Evolutionary conservation across 2,329 filamentous ascomycete species (phyloP).

Genomic region (Talaromyces sp.): DNA sequence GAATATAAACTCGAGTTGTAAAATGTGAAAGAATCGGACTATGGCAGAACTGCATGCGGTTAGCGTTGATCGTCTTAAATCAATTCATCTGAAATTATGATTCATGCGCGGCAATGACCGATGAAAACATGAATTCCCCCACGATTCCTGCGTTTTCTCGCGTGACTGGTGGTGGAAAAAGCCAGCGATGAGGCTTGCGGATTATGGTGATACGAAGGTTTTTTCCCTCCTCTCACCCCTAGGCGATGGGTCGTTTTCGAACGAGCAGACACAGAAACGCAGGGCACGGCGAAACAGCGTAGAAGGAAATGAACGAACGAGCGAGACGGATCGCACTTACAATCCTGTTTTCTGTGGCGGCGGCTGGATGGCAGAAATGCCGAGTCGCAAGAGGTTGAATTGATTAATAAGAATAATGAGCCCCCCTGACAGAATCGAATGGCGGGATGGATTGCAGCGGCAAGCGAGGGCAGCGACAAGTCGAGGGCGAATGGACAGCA

Average conservation of each 20-base stretch:
- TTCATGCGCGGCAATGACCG: neutral
- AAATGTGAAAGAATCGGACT: neutral
- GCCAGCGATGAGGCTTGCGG: neutral
- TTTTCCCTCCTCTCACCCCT: neutral
- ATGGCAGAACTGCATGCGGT: neutral
- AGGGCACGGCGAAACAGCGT: neutral
- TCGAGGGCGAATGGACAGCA: neutral
- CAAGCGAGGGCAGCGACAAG: neutral
- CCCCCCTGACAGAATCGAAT: neutral
- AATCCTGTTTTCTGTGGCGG: slow-evolving; percentile 7
- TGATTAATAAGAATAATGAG: neutral
- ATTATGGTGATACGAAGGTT: neutral
- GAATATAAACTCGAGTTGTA: neutral
- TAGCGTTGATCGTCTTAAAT: neutral
- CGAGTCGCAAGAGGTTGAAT: neutral
- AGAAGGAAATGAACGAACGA: neutral
- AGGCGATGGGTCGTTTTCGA: neutral
- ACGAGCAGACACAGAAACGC: neutral
- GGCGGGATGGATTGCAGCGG: neutral
- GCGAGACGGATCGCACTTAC: neutral
- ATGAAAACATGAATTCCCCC: neutral
- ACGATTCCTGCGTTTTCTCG: neutral
- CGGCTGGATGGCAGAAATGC: neutral
- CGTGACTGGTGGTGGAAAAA: neutral
- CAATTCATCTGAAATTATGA: neutral